Base-by-base conservation (phyloP, 169 alveolate species). In the Plasmodium malariae region DNA sequence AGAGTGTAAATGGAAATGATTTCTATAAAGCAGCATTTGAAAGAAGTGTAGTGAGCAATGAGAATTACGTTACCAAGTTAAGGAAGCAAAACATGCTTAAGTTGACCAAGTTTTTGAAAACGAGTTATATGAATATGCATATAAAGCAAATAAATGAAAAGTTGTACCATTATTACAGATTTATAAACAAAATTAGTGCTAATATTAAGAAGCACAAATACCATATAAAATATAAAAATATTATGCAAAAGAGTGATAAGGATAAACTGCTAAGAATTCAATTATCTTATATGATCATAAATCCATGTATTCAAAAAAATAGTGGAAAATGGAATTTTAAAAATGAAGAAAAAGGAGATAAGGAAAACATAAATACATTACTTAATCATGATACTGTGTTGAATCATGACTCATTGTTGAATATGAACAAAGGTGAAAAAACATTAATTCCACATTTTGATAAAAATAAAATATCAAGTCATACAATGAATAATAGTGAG, bases 261-360 rank as follows among this genome's bases (percentile, higher is more conserved):
- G 91, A 83, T 0, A 83, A 83, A 24, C 32, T 83, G 0, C 49
- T 83, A 19, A 45, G 85, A 71, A 83, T 83, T 5, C 91, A 83
- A 11, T 59, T 83, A 6, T 83, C 91, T 17, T 83, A 83, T 24
- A 83, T 83, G 91, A 83, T 83, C 9, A 83, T 83, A 83, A 83
- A 83, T 55, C 80, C 91, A 28, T 83, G 85, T 0, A 83, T 83
- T 11, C 91, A 83, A 57, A 83, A 67, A 30, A 83, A 67, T 67
- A 83, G 69, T 54, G 91, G 91, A n/a, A 83, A 83, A 24, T 83
- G 80, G 80, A 83, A 83, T 43, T 83, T 83, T 28, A 83, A 83
- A 59, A 83, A n/a, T 48, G 91, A 83, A 30, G 91, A 48, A 30
- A 71, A 51, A 21, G 71, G 43, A 28, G 69, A 49, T 14, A 71